Evolutionary conservation across 148 eudicot species (phyloP).

Genomic region (Cornus suecica): DNA sequence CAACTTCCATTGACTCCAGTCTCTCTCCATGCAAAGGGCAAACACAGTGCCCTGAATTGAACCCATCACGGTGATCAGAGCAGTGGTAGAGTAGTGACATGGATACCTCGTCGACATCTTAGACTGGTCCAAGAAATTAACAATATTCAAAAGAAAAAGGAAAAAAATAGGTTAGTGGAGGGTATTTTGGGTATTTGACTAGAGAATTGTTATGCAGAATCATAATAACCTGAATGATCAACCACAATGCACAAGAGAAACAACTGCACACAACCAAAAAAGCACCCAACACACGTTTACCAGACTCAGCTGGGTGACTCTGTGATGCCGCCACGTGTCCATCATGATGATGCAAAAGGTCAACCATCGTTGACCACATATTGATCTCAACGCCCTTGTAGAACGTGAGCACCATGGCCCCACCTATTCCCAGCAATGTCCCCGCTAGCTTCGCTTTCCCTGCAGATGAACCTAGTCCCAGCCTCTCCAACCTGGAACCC

Average conservation of each 20-base stretch:
- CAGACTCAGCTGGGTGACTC: neutral
- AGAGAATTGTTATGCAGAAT: neutral
- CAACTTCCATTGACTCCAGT: constrained; percentile 61
- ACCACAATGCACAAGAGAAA: constrained; percentile 33
- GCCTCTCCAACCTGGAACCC: constrained; percentile 46
- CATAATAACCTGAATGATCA: constrained; percentile 48
- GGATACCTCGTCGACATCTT: constrained; percentile 48
- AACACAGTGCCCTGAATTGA: constrained; percentile 40
- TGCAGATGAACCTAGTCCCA: constrained; percentile 32
- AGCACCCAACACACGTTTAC: constrained; percentile 31
- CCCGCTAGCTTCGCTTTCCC: constrained; percentile 72
- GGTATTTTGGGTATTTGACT: neutral
- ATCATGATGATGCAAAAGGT: constrained; percentile 29
- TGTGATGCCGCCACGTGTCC: constrained; percentile 8
- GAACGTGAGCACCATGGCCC: constrained; percentile 75
- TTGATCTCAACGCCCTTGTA: constrained; percentile 58
- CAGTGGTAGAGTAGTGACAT: constrained; percentile 52
- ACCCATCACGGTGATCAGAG: constrained; percentile 48
- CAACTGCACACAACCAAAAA: constrained; percentile 21
- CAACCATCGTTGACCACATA: constrained; percentile 39
- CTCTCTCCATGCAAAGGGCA: constrained; percentile 44
- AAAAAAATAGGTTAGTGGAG: neutral
- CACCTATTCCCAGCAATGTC: constrained; percentile 54
- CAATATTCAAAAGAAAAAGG: neutral
- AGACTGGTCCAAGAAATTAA: constrained; percentile 30